Evolutionary conservation across 2,329 filamentous ascomycete genomes (phyloP), one percentile per base, ranked within the genome.

Genomic region (Exophiala calicioides): DNA sequence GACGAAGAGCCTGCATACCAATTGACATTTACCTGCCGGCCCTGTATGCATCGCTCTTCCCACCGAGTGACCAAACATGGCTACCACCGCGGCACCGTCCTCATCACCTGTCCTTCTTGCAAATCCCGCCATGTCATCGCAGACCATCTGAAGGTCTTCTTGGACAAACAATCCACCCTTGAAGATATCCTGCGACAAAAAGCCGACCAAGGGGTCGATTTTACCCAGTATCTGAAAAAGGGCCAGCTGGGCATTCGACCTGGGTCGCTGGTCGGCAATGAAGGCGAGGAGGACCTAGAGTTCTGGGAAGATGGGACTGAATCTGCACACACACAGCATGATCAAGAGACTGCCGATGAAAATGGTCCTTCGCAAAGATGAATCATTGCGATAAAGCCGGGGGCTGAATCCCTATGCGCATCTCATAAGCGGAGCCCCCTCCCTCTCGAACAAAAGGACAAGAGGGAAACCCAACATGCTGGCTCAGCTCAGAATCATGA

Each of bases 1-100:
- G 42, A 50, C 29, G 42, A n/a, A n/a, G n/a, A 18, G 51, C 65
- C 47, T 60, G 81, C 87, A 47, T 98, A 97, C 70, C 79, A 89
- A 58, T 77, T 98, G 56, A 87, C 84, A 38, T 96, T 98, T 67
- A 98, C 93, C 58, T 98, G 93, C 78, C 84, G 86, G 49, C 88
- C 88, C 23, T 98, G 93, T 71, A 74, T 77, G 34, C 73, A 79
- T 26, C 85, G 90, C 47, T 94, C 88, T n/a, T 78, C 82, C 9
- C 94, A 98, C 70, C 79, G 79, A 39, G 76, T 38, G 10, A 38
- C 35, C 21, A 38, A 38, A 13, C 35, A 38, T n/a, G 93, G 89
- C 23, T 98, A 98, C 65, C 90, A 97, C 68, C 77, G 84, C 54
- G 93, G 93, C 26, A 91, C 89, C 1, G 85, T 93, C 3, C 75